Evolutionary conservation across 352 stramenopile species (phyloP).

Genomic region (Aphanomyces cochlioides): DNA sequence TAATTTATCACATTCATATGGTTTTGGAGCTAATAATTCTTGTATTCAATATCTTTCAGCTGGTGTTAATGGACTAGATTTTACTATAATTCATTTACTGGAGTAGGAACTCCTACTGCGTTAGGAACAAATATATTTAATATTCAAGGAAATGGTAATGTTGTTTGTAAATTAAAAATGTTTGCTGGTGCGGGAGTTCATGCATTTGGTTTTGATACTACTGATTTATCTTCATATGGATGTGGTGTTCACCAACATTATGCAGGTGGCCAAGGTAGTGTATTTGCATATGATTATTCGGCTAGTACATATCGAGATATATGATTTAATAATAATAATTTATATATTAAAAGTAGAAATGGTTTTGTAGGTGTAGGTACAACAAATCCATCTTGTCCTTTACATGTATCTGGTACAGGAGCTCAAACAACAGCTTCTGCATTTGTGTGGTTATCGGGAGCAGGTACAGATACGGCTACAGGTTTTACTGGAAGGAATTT

Average conservation of each 20-base stretch:
- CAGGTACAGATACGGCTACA: neutral
- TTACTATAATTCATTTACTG: neutral
- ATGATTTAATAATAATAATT: neutral
- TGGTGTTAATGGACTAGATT: neutral
- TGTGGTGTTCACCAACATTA: neutral
- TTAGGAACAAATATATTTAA: neutral
- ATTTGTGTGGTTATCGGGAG: neutral
- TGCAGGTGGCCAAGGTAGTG: neutral
- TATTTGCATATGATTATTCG: neutral
- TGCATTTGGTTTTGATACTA: neutral
- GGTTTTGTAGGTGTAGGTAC: neutral
- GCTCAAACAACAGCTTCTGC: conserved; percentile 9
- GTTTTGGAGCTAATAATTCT: conserved; percentile 3
- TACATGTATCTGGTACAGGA: conserved; percentile 9
- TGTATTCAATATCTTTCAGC: neutral
- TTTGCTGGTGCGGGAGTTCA: neutral
- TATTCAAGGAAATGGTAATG: neutral
- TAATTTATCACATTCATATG: neutral
- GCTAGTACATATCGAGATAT: neutral
- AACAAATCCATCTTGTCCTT: conserved; percentile 11
- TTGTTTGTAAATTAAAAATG: conserved; percentile 1
- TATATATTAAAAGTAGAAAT: conserved; percentile 3
- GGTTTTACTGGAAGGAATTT: neutral
- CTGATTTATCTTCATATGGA: neutral
- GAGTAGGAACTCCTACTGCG: neutral